phyloP scores from a whole-genome alignment of 805 yeast species.

The Wickerhamia fluorescens region DNA sequence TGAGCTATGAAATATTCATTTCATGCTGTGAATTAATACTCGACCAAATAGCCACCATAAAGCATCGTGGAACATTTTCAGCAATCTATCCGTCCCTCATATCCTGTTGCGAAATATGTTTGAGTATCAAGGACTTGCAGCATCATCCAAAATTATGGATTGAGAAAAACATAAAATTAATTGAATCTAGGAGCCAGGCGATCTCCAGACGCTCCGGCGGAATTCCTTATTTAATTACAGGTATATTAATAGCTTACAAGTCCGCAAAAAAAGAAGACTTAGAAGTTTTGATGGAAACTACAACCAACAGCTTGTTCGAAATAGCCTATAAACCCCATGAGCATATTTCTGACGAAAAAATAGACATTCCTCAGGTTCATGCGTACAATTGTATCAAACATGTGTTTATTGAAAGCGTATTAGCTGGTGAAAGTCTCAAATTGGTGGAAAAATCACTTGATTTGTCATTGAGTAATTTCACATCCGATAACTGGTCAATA shows the following conservation, averaged over 20 bases:
- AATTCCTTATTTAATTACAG: slow-evolving; percentile 72
- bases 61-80: slow-evolving; percentile 90
- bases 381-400: slow-evolving; percentile 82
- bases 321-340: slow-evolving; percentile 49
- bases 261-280: slow-evolving; percentile 16
- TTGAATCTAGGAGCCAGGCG: slow-evolving; percentile 54
- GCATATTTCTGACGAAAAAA: slow-evolving; percentile 43
- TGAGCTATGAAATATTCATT: slow-evolving; percentile 19
- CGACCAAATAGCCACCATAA: slow-evolving; percentile 61
- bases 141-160: slow-evolving; percentile 53
- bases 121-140: slow-evolving; percentile 19
- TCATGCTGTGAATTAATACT: slow-evolving; percentile 49
- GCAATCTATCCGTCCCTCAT: slow-evolving; percentile 79
- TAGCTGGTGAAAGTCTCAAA: slow-evolving; percentile 46
- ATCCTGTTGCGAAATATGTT: slow-evolving; percentile 56
- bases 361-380: slow-evolving; percentile 87
- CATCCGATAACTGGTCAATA: slow-evolving; percentile 71
- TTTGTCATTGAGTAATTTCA: slow-evolving; percentile 56
- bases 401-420: slow-evolving; percentile 61
- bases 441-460: slow-evolving; percentile 53
- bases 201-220: slow-evolving; percentile 93
- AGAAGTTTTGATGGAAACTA: slow-evolving; percentile 30
- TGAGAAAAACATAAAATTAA: slow-evolving; percentile 41
- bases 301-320: slow-evolving; percentile 45
- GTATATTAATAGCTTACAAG: slow-evolving; percentile 50